phyloP scores from a whole-genome alignment of 106 monocot species.

The Apostasia ramifera region DNA sequence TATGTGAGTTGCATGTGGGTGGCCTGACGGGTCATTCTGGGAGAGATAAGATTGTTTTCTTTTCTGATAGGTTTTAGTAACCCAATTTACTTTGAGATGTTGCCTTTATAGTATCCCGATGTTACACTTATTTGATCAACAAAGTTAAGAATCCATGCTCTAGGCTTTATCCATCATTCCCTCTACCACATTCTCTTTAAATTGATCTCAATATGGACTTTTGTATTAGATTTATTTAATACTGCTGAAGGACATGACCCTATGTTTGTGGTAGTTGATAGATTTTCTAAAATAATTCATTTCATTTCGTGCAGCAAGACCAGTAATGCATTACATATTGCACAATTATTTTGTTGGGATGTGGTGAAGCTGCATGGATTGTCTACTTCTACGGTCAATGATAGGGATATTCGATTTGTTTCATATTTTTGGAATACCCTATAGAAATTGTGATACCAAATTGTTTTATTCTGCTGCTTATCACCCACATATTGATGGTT shows the following conservation, averaged over 20 bases:
- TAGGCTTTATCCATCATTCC: neutral
- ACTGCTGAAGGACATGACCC: neutral
- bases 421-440: neutral
- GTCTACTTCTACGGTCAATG: neutral
- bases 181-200: neutral
- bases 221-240: neutral
- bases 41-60: neutral
- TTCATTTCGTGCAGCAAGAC: neutral
- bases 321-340: neutral
- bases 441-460: neutral
- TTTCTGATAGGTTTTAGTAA: neutral
- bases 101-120: neutral
- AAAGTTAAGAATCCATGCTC: neutral
- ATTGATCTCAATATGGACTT: neutral
- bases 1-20: neutral
- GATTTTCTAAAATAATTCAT: neutral
- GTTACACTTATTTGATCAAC: neutral
- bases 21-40: neutral
- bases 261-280: neutral
- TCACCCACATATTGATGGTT: neutral
- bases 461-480: neutral
- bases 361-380: neutral
- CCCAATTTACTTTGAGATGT: neutral
- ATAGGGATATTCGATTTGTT: no score
- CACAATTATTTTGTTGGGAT: neutral